Evolutionary conservation across 75 land plant species (phyloP).

Genomic region (Sequoia sempervirens): DNA sequence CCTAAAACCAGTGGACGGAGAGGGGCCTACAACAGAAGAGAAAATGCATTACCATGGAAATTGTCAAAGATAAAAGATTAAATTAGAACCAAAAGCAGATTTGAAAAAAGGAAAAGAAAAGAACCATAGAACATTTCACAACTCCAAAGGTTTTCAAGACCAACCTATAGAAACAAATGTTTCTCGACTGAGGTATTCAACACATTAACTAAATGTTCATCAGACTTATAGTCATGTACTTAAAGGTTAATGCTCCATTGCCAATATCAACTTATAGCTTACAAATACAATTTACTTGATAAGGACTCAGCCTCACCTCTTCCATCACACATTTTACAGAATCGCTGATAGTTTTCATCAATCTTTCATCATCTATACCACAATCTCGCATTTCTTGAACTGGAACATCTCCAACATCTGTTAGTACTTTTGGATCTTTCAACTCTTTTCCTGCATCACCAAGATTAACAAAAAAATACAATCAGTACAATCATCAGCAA

Average conservation of each 20-base stretch:
- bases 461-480: neutral
- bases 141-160: neutral
- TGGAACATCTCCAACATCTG: slow-evolving; percentile 99
- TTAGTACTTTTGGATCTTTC: slow-evolving; percentile 71
- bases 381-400: slow-evolving; percentile 94
- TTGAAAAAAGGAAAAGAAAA: neutral
- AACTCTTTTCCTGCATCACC: slow-evolving; percentile 75
- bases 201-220: neutral
- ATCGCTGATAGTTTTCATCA: slow-evolving; percentile 81
- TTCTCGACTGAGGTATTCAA: neutral
- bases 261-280: neutral
- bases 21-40: slow-evolving; percentile 47
- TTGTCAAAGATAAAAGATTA: neutral
- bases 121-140: neutral
- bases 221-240: neutral
- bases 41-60: slow-evolving; percentile 1
- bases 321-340: slow-evolving; percentile 96
- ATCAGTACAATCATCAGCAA: neutral
- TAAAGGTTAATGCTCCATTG: neutral
- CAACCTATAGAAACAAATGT: neutral
- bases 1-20: slow-evolving; percentile 85
- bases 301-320: slow-evolving; percentile 46
- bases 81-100: neutral
- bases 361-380: slow-evolving; percentile 82
- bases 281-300: neutral